Evolutionary conservation across 2,329 filamentous ascomycete species (phyloP).

Genomic region (Rhynchosporium graminicola): DNA sequence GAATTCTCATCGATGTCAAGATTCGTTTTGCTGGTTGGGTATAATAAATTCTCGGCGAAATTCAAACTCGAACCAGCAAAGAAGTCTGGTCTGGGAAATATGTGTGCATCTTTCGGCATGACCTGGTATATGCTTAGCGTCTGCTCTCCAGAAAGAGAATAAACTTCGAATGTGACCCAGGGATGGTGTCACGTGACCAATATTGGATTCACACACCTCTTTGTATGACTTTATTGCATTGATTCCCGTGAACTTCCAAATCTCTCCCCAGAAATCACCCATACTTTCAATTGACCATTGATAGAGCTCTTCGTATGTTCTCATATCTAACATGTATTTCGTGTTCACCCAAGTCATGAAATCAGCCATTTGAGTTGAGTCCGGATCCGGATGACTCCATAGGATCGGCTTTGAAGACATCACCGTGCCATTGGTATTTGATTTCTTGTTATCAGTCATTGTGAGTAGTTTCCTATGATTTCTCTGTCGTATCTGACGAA

Average conservation of each 20-base stretch:
- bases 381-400: slow-evolving; percentile 70
- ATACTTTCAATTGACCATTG: slow-evolving; percentile 81
- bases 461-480: not conserved
- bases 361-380: slow-evolving; percentile 68
- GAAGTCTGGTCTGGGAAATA: slow-evolving; percentile 88
- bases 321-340: slow-evolving; percentile 63
- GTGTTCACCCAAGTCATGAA: slow-evolving; percentile 71
- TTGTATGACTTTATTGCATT: slow-evolving; percentile 64
- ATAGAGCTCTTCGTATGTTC: slow-evolving; percentile 74
- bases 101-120: slow-evolving; percentile 63
- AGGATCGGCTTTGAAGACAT: slow-evolving; percentile 44
- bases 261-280: slow-evolving; percentile 77
- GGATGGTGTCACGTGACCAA: slow-evolving; percentile 13
- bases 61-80: slow-evolving; percentile 80
- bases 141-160: not conserved
- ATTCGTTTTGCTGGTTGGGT: slow-evolving; percentile 54
- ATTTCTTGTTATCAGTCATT: not conserved
- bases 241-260: slow-evolving; percentile 82
- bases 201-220: slow-evolving; percentile 49
- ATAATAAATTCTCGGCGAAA: slow-evolving; percentile 94
- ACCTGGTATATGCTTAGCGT: slow-evolving; percentile 53
- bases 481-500: not conserved
- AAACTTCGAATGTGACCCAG: not conserved
- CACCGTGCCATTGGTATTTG: slow-evolving; percentile 9
- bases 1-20: slow-evolving; percentile 56